A percentile compares a stretch with the other conserved stretches of the same genome.
Evolutionary conservation across 495 filamentous ascomycete genomes (phyloP).

Genomic region (Polyplosphaeria fusca): DNA sequence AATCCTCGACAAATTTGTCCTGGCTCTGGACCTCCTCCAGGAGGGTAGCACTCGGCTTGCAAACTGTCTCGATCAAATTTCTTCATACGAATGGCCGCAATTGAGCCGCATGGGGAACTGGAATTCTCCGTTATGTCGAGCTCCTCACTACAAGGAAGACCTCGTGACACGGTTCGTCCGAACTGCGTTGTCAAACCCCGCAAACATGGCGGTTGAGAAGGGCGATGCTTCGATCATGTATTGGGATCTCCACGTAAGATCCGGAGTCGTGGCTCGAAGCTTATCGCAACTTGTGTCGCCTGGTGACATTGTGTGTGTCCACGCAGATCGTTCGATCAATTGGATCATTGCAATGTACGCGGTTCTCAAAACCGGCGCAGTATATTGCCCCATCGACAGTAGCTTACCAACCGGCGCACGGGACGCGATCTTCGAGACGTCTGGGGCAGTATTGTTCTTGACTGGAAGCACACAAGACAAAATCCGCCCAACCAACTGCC

Average conservation of each 20-base stretch:
- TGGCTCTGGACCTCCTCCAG: neutral
- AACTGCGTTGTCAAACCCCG: neutral
- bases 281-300: neutral
- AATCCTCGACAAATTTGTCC: slow-evolving; percentile 1
- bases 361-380: slow-evolving; percentile 14
- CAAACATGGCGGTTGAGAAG: neutral
- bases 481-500: neutral
- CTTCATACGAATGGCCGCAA: neutral
- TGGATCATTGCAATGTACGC: slow-evolving; percentile 22
- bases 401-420: neutral
- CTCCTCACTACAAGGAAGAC: neutral
- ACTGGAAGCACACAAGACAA: neutral
- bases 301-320: slow-evolving; percentile 14
- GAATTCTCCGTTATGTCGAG: neutral
- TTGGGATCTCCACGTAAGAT: neutral
- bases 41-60: neutral
- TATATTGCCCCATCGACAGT: slow-evolving; percentile 1
- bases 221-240: neutral
- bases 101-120: slow-evolving; percentile 1
- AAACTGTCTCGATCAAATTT: neutral
- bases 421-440: neutral
- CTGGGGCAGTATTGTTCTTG: slow-evolving; percentile 11
- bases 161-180: neutral
- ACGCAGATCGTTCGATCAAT: slow-evolving; percentile 18
- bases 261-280: neutral